These are phyloP conservation scores for Mortierella sp. DNA, from an alignment of 371 early-diverging fungal species.

Conservation along the genomic window DNA sequence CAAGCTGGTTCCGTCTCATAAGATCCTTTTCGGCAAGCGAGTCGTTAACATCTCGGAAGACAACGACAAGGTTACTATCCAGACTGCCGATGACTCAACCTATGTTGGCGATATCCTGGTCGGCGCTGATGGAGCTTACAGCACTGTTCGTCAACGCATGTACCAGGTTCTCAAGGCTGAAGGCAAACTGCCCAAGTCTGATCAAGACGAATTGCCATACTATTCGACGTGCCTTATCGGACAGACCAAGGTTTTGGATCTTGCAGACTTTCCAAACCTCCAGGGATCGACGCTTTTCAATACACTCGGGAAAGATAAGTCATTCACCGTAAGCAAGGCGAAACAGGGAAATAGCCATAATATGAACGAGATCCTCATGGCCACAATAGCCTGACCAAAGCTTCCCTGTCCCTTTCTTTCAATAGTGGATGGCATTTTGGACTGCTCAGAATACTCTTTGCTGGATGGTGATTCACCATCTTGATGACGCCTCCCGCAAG, in stretches of 20 bases:
- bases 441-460: constrained; percentile 11
- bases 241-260: background rate
- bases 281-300: background rate
- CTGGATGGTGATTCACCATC: constrained; percentile 23
- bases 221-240: background rate
- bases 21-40: constrained; percentile 13
- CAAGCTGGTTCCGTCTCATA: constrained; percentile 7
- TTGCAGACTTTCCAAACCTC: background rate
- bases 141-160: background rate
- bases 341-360: too few species aligned
- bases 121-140: constrained; percentile 21
- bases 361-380: too few species aligned
- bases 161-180: background rate
- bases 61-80: constrained; percentile 5
- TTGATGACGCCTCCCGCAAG: constrained; percentile 10
- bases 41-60: background rate
- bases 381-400: too few species aligned
- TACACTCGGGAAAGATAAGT: too few species aligned
- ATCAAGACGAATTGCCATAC: background rate
- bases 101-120: constrained; percentile 11
- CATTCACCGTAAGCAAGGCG: too few species aligned
- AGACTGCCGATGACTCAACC: background rate
- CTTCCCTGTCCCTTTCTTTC: too few species aligned
- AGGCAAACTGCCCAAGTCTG: background rate
- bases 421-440: constrained; percentile 19